Percentiles rank a stretch among this genome's conserved stretches.
Conservation (phyloP, 441 rosid genomes). For the Adansonia madagascariensis region DNA sequence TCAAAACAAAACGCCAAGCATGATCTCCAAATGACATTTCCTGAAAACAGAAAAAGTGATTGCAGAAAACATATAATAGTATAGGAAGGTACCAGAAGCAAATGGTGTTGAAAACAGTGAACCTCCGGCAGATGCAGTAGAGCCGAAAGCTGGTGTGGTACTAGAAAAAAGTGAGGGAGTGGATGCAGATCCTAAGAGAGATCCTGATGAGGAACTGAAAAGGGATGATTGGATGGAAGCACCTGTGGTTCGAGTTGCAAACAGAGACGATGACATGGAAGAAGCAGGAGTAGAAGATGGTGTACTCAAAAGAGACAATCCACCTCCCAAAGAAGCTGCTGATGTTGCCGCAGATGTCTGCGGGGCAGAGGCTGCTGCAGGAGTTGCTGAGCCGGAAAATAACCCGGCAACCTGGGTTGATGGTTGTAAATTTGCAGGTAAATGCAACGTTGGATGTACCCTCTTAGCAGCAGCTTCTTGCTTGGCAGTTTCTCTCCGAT, state of each 20-base stretch:
- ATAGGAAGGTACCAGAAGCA: conserved; percentile 54
- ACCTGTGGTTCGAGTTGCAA: conserved; percentile 65
- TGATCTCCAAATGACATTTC: conserved; percentile 8
- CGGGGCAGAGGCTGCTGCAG: conserved; percentile 52
- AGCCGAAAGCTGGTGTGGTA: conserved; percentile 51
- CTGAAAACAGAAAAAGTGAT: conserved; percentile 9
- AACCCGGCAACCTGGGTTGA: conserved; percentile 77
- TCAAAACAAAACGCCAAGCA: not conserved
- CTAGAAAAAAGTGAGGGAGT: conserved; percentile 64
- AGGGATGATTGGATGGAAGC: conserved; percentile 55
- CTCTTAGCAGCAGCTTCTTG: conserved; percentile 97
- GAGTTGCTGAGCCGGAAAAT: conserved; percentile 57
- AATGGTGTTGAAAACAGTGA: conserved; percentile 61
- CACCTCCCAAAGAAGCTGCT: conserved; percentile 69
- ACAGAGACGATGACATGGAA: conserved; percentile 54
- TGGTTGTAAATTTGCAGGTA: conserved; percentile 73
- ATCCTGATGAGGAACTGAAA: conserved; percentile 47
- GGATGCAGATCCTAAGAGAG: conserved; percentile 61
- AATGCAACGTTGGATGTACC: conserved; percentile 93
- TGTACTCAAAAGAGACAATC: conserved; percentile 65
- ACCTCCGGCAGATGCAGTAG: conserved; percentile 60
- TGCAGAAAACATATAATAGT: conserved; percentile 4
- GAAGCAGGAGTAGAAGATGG: conserved; percentile 65
- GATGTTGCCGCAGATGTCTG: conserved; percentile 52
- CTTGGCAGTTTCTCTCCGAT: conserved; percentile 94